Evolutionary conservation across 1,284 basidiomycete genomes (phyloP), one percentile per base, ranked within the genome.

Genomic region (Tilletiopsis washingtonensis): DNA sequence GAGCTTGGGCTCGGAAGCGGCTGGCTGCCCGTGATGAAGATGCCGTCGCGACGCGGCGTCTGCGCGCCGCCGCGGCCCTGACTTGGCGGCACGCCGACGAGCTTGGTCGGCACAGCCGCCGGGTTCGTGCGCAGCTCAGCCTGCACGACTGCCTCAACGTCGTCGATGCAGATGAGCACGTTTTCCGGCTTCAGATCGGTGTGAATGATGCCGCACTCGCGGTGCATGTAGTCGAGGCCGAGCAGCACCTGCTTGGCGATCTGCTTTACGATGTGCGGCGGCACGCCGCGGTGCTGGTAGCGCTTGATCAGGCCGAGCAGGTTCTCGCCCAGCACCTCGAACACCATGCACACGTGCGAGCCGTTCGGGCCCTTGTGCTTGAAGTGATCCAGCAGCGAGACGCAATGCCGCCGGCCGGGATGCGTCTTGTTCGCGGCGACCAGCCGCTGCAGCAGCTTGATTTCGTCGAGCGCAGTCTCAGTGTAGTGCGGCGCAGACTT

Each of bases 271-370:
- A 98, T 80, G 55, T 81, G 84, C 77, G 91, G 87, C 3, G 94
- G 91, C 1, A 98, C 91, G 57, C 94, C 93, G 64, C 89, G 88
- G 76, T 96, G 89, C 78, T 88, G 86, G 74, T 90, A 84, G 19
- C 93, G 83, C 76, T 94, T 96, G 81, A 97, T 96, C 63, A 98
- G 81, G 2, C 91, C 91, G 1, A 98, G 81, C n/a, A 98, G 78
- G 73, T 96, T 97, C 77, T 98, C 94, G 51, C 94, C 93, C 9
- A 98, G 81, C 29, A 98, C 94, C 76, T 98, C 93, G 71, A 97
- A 97, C 15, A 98, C 93, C 93, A 98, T 98, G 80, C 94, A 98
- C 58, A 98, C 88, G 76, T 98, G 93, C 17, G 83, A 86, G 43
- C 93, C 93, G 74, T 98, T 96, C 14, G 91, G 91, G 0, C 93